Conservation (phyloP, 495 filamentous ascomycete genomes). For the Alectoria sarmentosa region DNA sequence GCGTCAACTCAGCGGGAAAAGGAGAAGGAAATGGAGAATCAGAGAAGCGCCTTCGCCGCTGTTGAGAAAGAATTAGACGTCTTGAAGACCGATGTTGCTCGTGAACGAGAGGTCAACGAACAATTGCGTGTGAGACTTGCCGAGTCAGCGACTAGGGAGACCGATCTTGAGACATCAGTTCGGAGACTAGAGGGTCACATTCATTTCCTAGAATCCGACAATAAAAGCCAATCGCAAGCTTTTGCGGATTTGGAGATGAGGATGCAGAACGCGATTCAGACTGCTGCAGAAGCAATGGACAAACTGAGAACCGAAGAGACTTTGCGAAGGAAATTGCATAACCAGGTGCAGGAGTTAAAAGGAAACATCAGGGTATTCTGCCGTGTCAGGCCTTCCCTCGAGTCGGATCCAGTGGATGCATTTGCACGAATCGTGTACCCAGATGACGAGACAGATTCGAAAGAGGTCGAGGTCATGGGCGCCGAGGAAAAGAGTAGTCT, state of each 20-base stretch:
- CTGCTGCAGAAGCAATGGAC: slow-evolving; percentile 62
- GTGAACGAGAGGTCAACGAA: slow-evolving; percentile 48
- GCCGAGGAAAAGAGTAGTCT: slow-evolving; percentile 78
- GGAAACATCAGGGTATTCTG: slow-evolving; percentile 99
- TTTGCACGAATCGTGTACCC: slow-evolving; percentile 70
- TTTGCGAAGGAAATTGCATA: slow-evolving; percentile 84
- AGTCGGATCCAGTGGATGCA: slow-evolving; percentile 47
- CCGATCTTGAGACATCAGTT: slow-evolving; percentile 64
- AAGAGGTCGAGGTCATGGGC: slow-evolving; percentile 78
- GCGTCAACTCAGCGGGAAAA: slow-evolving; percentile 56
- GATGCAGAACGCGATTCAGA: slow-evolving; percentile 66
- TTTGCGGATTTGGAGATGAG: slow-evolving; percentile 69
- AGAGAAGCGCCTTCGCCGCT: slow-evolving; percentile 50
- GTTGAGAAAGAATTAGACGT: slow-evolving; percentile 55
- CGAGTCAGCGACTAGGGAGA: slow-evolving; percentile 53
- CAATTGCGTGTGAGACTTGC: slow-evolving; percentile 55
- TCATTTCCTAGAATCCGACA: slow-evolving; percentile 80
- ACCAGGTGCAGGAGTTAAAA: slow-evolving; percentile 97
- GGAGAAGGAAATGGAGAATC: slow-evolving; percentile 55
- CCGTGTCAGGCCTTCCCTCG: slow-evolving; percentile 77
- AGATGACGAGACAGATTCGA: slow-evolving; percentile 64
- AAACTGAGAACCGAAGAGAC: slow-evolving; percentile 91
- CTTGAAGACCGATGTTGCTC: slow-evolving; percentile 30
- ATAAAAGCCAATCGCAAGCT: slow-evolving; percentile 73
- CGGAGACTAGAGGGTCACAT: slow-evolving; percentile 69